Percentiles rank a stretch among this genome's conserved stretches.
These are phyloP conservation scores for Penicillium sp. DNA, from an alignment of 2,329 filamentous ascomycete genomes.

Conservation along the genomic window DNA sequence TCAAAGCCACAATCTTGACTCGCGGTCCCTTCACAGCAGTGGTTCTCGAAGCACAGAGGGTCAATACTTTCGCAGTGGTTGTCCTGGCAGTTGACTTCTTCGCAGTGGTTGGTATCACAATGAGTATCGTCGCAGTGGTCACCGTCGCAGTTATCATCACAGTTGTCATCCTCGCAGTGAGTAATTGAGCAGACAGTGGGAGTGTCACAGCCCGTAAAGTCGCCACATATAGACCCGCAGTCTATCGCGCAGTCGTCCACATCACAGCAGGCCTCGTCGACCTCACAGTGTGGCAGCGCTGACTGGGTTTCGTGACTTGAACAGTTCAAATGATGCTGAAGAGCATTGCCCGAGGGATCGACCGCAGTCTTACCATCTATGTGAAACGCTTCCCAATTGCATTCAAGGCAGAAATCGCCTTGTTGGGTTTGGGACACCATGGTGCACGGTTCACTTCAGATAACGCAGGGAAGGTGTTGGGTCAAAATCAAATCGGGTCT, in stretches of 20 bases:
- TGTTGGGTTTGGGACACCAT: slow-evolving; percentile 28
- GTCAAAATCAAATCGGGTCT: background rate
- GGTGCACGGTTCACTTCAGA: slow-evolving; percentile 12
- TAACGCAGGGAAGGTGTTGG: background rate
- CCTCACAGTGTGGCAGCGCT: slow-evolving; percentile 20
- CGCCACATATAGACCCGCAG: slow-evolving; percentile 36
- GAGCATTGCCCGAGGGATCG: slow-evolving; percentile 16
- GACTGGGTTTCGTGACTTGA: slow-evolving; percentile 24
- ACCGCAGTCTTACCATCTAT: slow-evolving; percentile 26
- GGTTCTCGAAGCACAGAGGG: slow-evolving; percentile 33
- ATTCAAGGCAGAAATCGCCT: slow-evolving; percentile 35
- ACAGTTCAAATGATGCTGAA: slow-evolving; percentile 25
- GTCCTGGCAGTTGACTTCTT: background rate
- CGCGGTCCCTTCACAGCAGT: slow-evolving; percentile 26
- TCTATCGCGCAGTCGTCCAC: slow-evolving; percentile 30
- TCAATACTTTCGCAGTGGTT: slow-evolving; percentile 25
- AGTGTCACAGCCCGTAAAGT: slow-evolving; percentile 35
- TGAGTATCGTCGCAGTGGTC: slow-evolving; percentile 1
- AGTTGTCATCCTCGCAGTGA: slow-evolving; percentile 23
- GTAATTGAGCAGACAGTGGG: slow-evolving; percentile 31
- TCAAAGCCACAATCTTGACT: slow-evolving; percentile 25
- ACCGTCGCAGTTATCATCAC: slow-evolving; percentile 12
- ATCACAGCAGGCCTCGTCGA: slow-evolving; percentile 34
- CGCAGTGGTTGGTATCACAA: slow-evolving; percentile 3
- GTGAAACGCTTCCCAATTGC: slow-evolving; percentile 35